phyloP scores from a whole-genome alignment of 2,329 filamentous ascomycete species.

The Fusarium sp. region DNA sequence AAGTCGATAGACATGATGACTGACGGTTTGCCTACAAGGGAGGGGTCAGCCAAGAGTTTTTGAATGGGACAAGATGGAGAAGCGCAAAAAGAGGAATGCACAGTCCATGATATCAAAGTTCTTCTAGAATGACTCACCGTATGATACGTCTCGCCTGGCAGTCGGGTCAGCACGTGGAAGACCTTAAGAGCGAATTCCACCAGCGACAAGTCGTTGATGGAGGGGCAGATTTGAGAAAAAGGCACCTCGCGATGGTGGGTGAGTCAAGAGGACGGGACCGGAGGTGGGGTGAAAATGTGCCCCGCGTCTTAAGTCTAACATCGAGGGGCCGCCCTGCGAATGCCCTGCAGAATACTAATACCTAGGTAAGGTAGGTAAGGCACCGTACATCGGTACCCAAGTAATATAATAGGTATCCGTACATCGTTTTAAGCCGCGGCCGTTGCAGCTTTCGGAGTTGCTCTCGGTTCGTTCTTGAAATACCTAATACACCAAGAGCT shows the following conservation, averaged over 20 bases:
- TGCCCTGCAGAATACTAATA: too few species aligned
- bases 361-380: too few species aligned
- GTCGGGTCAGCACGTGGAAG: conserved; percentile 32
- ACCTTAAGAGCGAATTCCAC: conserved; percentile 30
- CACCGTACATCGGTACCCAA: background rate
- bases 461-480: too few species aligned
- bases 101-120: background rate
- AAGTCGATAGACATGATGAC: conserved; percentile 87
- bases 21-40: conserved; percentile 28
- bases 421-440: too few species aligned
- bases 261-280: conserved; percentile 44
- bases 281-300: conserved; percentile 47
- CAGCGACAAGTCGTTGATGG: conserved; percentile 42
- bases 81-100: background rate
- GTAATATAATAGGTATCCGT: too few species aligned
- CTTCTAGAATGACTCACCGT: conserved; percentile 29
- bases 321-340: too few species aligned
- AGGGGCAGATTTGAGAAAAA: conserved; percentile 50
- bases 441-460: too few species aligned
- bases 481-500: too few species aligned
- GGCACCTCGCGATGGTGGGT: conserved; percentile 48
- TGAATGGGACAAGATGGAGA: background rate
- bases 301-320: conserved; percentile 35
- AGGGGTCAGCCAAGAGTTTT: conserved; percentile 30
- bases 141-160: conserved; percentile 28